Conservation (phyloP, 352 stramenopile species). For the Phytophthora podocarpi region DNA sequence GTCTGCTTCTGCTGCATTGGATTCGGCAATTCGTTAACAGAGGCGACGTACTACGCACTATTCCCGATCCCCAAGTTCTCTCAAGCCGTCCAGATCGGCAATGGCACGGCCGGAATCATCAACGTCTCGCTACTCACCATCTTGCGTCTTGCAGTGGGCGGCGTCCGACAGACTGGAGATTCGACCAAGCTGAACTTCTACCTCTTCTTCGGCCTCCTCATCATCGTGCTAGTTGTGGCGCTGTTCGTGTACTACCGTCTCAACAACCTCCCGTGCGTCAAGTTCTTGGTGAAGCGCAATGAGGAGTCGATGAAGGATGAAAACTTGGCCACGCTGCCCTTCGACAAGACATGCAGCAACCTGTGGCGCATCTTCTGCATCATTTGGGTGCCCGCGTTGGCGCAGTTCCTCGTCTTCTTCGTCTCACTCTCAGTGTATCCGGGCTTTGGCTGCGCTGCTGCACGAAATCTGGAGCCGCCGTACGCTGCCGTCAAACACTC, state of each 20-base stretch:
- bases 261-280: slow-evolving; percentile 42
- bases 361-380: slow-evolving; percentile 52
- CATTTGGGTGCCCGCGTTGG: slow-evolving; percentile 55
- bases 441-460: slow-evolving; percentile 51
- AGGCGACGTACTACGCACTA: slow-evolving; percentile 67
- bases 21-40: slow-evolving; percentile 58
- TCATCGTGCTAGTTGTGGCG: slow-evolving; percentile 53
- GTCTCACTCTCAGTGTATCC: slow-evolving; percentile 56
- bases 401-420: slow-evolving; percentile 70
- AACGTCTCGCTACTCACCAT: slow-evolving; percentile 62
- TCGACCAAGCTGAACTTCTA: slow-evolving; percentile 52
- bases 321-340: slow-evolving; percentile 25
- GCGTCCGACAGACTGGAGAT: slow-evolving; percentile 41
- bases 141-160: slow-evolving; percentile 52
- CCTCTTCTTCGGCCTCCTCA: slow-evolving; percentile 60
- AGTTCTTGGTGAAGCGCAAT: slow-evolving; percentile 64
- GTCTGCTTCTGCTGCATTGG: slow-evolving; percentile 57
- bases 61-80: slow-evolving; percentile 73
- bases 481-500: slow-evolving; percentile 29
- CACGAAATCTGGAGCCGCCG: slow-evolving; percentile 30
- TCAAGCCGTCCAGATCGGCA: slow-evolving; percentile 69
- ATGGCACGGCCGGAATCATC: slow-evolving; percentile 49
- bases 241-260: slow-evolving; percentile 50
- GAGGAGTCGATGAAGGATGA: slow-evolving; percentile 32
- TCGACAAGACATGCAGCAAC: slow-evolving; percentile 40